These are phyloP conservation scores for Cryphonectria nitschkei DNA, from an alignment of 2,329 filamentous ascomycete genomes.

Conservation along the genomic window DNA sequence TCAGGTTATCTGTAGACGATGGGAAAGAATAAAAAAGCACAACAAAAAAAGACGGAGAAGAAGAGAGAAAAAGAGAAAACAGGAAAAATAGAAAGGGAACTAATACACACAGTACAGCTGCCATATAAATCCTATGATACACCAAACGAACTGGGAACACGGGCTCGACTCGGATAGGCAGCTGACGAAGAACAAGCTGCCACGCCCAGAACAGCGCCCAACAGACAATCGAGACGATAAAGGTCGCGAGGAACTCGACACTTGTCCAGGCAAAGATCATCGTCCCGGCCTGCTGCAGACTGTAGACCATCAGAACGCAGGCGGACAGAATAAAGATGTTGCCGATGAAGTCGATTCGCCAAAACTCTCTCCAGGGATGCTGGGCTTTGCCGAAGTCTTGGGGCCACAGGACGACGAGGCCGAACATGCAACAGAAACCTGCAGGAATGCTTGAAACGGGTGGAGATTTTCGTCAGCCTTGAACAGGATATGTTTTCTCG, in stretches of 20 bases:
- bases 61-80: neutral
- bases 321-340: slow-evolving; percentile 54
- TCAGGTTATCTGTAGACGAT: neutral
- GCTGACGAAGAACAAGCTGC: slow-evolving; percentile 51
- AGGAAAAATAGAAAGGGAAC: no score
- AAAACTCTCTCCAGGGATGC: slow-evolving; percentile 47
- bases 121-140: slow-evolving; percentile 52
- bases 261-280: slow-evolving; percentile 56
- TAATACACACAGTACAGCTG: slow-evolving; percentile 51
- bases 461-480: slow-evolving; percentile 21
- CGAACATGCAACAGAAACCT: slow-evolving; percentile 38
- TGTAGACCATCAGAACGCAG: slow-evolving; percentile 58
- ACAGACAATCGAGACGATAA: slow-evolving; percentile 52
- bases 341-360: slow-evolving; percentile 57
- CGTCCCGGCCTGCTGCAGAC: slow-evolving; percentile 60
- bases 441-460: slow-evolving; percentile 9
- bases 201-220: slow-evolving; percentile 55
- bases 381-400: slow-evolving; percentile 41
- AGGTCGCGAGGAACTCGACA: slow-evolving; percentile 51
- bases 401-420: slow-evolving; percentile 50
- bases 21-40: no score
- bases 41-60: no score
- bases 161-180: slow-evolving; percentile 49
- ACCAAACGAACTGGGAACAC: slow-evolving; percentile 58
- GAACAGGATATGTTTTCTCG: no score